Evolutionary conservation across 352 stramenopile species (phyloP).

Genomic region (Phytophthora podocarpi): DNA sequence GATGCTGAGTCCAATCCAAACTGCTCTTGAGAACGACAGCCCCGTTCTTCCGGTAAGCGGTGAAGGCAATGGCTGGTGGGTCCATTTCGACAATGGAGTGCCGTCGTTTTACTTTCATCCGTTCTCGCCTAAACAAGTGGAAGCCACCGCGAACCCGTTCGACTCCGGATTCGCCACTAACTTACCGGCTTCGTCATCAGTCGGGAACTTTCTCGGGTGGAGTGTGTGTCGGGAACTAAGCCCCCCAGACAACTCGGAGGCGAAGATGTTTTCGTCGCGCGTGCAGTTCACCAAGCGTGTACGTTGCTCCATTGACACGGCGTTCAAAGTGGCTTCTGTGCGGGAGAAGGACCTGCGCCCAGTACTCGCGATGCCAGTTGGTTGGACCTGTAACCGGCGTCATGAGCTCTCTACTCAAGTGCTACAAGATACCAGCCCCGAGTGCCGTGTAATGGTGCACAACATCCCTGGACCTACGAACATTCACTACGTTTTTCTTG

Average conservation of each 20-base stretch:
- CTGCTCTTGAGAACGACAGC: not conserved
- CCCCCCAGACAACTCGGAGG: no score
- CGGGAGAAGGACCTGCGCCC: constrained; percentile 18
- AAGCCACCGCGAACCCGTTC: not conserved
- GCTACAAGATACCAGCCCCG: constrained; percentile 22
- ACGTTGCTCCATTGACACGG: not conserved
- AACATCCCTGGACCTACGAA: constrained; percentile 16
- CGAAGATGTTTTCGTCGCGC: not conserved
- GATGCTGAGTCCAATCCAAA: no score
- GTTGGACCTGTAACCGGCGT: constrained; percentile 19
- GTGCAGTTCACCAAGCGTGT: constrained; percentile 2
- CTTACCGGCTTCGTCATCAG: not conserved
- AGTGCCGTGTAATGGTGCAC: constrained; percentile 19
- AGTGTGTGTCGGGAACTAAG: not conserved
- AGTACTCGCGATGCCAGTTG: constrained; percentile 10
- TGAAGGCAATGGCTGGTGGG: constrained; percentile 9
- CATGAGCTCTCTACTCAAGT: constrained; percentile 9
- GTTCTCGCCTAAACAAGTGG: not conserved
- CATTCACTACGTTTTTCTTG: constrained; percentile 1
- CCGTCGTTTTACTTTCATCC: constrained; percentile 11
- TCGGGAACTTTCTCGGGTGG: constrained; percentile 1
- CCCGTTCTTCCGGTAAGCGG: not conserved
- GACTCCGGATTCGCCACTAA: not conserved
- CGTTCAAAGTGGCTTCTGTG: constrained; percentile 4
- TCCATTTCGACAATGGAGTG: not conserved